phyloP scores from a whole-genome alignment of 2,329 filamentous ascomycete genomes.

The Cercospora janseana region DNA sequence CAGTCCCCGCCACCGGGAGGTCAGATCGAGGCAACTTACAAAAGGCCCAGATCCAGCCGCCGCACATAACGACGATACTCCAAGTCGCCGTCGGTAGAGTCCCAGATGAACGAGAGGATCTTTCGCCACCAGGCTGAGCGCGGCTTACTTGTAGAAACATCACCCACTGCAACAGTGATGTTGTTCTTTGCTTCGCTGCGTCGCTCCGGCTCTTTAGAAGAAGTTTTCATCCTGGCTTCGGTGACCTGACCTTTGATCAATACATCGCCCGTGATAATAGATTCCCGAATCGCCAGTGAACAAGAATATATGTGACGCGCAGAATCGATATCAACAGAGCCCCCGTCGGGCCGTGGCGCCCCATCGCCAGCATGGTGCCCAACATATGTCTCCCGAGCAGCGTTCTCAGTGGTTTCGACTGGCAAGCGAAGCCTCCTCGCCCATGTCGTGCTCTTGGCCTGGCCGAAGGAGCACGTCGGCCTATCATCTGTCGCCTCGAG shows the following conservation, averaged over 20 bases:
- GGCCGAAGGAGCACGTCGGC: slow-evolving; percentile 4
- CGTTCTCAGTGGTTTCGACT: too few relatives aligned
- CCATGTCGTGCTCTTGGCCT: slow-evolving; percentile 8
- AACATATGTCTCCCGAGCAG: too few relatives aligned
- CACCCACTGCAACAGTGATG: not conserved
- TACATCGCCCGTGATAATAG: too few relatives aligned
- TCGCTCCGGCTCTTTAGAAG: too few relatives aligned
- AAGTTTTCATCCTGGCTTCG: too few relatives aligned
- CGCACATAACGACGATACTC: slow-evolving; percentile 17
- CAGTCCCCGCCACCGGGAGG: not conserved
- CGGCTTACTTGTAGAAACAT: not conserved
- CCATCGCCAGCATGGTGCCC: not conserved
- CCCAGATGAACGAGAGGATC: slow-evolving; percentile 19
- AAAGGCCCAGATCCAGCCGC: slow-evolving; percentile 18
- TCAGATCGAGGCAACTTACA: slow-evolving; percentile 2
- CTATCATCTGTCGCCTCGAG: not conserved
- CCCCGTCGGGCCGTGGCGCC: too few relatives aligned
- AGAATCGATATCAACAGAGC: too few relatives aligned
- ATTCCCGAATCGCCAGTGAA: too few relatives aligned
- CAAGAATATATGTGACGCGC: too few relatives aligned
- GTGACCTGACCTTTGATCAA: too few relatives aligned
- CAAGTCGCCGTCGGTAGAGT: slow-evolving; percentile 17
- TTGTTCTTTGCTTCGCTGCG: not conserved
- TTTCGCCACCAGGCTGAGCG: slow-evolving; percentile 9
- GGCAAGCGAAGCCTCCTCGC: too few relatives aligned